phyloP scores from a whole-genome alignment of 2,329 filamentous ascomycete genomes.

The Ustulina deusta region DNA sequence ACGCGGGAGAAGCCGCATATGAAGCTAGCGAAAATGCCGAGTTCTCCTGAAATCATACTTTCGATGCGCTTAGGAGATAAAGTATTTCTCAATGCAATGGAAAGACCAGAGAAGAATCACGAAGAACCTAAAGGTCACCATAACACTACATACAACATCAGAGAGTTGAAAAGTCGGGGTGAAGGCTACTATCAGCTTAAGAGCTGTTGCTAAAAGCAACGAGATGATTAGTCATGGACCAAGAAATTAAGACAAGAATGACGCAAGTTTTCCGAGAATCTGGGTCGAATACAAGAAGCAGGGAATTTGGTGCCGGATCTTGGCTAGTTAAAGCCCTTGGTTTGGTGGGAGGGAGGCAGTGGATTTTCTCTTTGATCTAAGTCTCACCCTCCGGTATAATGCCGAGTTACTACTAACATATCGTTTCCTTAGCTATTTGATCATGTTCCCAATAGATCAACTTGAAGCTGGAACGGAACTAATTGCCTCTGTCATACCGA shows the following conservation, averaged over 20 bases:
- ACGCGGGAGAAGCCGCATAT: background rate
- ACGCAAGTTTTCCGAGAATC: conserved; percentile 1
- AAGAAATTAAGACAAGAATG: background rate
- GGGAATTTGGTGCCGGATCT: background rate
- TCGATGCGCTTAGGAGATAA: conserved; percentile 2
- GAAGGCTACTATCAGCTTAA: background rate
- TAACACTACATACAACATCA: background rate
- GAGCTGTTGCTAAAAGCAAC: background rate
- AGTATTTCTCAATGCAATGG: background rate
- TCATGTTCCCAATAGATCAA: background rate
- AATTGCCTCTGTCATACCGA: background rate
- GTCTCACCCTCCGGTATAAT: background rate
- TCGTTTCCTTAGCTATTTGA: background rate
- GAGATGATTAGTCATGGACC: background rate
- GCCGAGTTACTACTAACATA: background rate
- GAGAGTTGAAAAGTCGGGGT: background rate
- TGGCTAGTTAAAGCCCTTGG: background rate
- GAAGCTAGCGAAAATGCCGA: background rate
- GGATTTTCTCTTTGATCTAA: background rate
- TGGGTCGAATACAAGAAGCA: background rate
- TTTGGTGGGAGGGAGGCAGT: background rate
- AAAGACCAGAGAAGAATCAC: background rate
- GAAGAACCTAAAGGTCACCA: background rate
- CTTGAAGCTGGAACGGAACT: background rate
- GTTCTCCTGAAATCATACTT: background rate